These are phyloP conservation scores for Lophiostoma macrostomum DNA, from an alignment of 495 filamentous ascomycete species.

Conservation along the genomic window DNA sequence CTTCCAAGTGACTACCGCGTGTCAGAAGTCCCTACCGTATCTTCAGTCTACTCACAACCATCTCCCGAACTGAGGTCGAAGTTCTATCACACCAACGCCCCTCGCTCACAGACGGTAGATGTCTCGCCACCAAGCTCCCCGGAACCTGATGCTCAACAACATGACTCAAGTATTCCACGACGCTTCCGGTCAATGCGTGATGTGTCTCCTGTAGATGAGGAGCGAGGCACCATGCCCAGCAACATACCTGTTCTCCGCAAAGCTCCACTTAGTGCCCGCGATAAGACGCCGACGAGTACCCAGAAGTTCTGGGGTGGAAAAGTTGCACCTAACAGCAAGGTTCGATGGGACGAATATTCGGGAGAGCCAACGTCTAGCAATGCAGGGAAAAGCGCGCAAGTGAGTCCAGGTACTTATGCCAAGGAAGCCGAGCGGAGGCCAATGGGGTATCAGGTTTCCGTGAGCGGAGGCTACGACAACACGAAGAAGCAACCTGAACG, in stretches of 20 bases:
- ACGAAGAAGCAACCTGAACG: slow-evolving; percentile 14
- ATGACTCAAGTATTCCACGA: slow-evolving; percentile 13
- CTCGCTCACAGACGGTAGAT: slow-evolving; percentile 8
- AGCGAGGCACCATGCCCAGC: slow-evolving; percentile 13
- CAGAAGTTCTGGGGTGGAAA: slow-evolving; percentile 32
- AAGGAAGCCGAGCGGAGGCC: slow-evolving; percentile 5
- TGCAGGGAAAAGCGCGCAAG: slow-evolving; percentile 37
- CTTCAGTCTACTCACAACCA: slow-evolving; percentile 47
- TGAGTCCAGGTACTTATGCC: slow-evolving; percentile 29
- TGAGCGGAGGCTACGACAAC: slow-evolving; percentile 31
- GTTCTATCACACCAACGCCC: slow-evolving; percentile 1
- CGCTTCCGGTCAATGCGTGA: slow-evolving; percentile 30
- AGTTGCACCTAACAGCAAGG: slow-evolving; percentile 27
- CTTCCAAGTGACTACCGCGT: slow-evolving; percentile 12
- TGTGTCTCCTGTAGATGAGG: slow-evolving; percentile 34
- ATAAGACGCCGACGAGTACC: not conserved
- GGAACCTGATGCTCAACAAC: slow-evolving; percentile 13
- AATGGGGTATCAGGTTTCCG: slow-evolving; percentile 32
- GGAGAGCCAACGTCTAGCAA: slow-evolving; percentile 47
- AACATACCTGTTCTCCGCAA: slow-evolving; percentile 34
- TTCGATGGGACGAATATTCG: slow-evolving; percentile 52
- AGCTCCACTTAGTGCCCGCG: not conserved
- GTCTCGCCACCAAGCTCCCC: slow-evolving; percentile 35
- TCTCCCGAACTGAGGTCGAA: slow-evolving; percentile 31
- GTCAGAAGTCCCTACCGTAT: slow-evolving; percentile 42